A percentile compares a stretch with the other conserved stretches of the same genome.
Evolutionary conservation across 148 eudicot genomes (phyloP).

Genomic region (Oxyria digyna): DNA sequence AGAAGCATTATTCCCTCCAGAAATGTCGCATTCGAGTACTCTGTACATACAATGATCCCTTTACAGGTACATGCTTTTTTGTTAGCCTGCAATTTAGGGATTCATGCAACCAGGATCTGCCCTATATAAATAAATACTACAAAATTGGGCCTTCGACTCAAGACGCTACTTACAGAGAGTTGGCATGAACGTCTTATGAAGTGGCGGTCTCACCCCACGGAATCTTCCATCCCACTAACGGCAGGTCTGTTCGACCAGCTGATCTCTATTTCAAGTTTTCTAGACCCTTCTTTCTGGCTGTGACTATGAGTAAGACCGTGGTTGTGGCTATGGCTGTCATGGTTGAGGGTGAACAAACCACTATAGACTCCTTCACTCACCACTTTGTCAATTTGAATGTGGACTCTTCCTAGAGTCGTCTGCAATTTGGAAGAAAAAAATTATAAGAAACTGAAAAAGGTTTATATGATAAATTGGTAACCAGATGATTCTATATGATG

Average conservation of each 20-base stretch:
- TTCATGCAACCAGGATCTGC: not conserved
- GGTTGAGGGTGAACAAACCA: slow-evolving; percentile 57
- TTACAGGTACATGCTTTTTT: not conserved
- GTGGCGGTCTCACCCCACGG: not conserved
- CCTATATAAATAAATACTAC: slow-evolving; percentile 11
- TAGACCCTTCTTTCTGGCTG: slow-evolving; percentile 36
- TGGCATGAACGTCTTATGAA: not conserved
- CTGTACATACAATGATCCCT: slow-evolving; percentile 4
- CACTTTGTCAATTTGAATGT: slow-evolving; percentile 82
- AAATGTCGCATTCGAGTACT: not conserved
- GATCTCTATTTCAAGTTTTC: slow-evolving; percentile 69
- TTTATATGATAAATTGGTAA: not conserved
- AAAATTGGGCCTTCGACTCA: slow-evolving; percentile 21
- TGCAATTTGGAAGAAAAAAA: slow-evolving; percentile 18
- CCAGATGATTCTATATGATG: not conserved
- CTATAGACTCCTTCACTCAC: slow-evolving; percentile 68
- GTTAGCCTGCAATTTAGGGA: not conserved
- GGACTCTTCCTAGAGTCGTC: slow-evolving; percentile 67
- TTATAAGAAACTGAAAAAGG: not conserved
- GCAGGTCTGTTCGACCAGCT: slow-evolving; percentile 62
- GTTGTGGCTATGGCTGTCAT: slow-evolving; percentile 30
- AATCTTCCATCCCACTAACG: slow-evolving; percentile 25
- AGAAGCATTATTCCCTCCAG: not conserved
- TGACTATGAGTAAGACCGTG: not conserved
- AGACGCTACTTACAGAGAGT: slow-evolving; percentile 13